Evolutionary conservation across 805 yeast genomes (phyloP).

Genomic region (Helenozyma baotianmanensis): DNA sequence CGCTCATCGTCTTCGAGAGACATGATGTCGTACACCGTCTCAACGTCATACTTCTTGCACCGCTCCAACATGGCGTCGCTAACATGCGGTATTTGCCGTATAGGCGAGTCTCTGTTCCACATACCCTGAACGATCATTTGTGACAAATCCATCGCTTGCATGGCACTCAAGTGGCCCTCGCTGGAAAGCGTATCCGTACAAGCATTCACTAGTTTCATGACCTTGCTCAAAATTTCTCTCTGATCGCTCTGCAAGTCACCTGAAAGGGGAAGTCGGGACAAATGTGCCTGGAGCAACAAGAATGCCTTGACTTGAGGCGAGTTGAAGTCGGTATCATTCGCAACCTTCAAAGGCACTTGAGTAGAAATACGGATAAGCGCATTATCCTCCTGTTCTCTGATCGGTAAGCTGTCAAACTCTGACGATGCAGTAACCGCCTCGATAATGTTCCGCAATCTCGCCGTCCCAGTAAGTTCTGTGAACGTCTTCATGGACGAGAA

Average conservation of each 20-base stretch:
- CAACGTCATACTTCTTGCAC: constrained; percentile 53
- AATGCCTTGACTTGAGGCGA: constrained; percentile 69
- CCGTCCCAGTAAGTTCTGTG: constrained; percentile 46
- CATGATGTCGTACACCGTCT: constrained; percentile 76
- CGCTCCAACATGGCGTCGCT: constrained; percentile 45
- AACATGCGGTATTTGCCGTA: constrained; percentile 78
- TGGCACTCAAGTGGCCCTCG: constrained; percentile 74
- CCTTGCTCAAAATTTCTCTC: constrained; percentile 43
- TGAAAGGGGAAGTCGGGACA: constrained; percentile 61
- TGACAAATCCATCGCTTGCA: constrained; percentile 77
- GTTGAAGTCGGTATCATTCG: constrained; percentile 29
- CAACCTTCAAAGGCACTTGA: constrained; percentile 58
- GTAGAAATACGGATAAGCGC: constrained; percentile 48
- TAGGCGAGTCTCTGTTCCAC: constrained; percentile 75
- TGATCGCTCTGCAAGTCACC: constrained; percentile 60
- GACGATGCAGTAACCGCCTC: constrained; percentile 62
- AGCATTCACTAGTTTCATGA: constrained; percentile 55
- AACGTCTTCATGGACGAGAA: constrained; percentile 65
- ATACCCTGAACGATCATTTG: constrained; percentile 87
- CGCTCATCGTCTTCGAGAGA: constrained; percentile 74
- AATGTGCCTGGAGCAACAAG: constrained; percentile 73
- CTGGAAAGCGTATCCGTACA: constrained; percentile 72
- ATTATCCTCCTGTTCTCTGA: constrained; percentile 56
- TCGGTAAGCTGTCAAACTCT: constrained; percentile 65
- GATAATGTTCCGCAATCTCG: constrained; percentile 57